A percentile compares a stretch with the other conserved stretches of the same genome.
phyloP scores from a whole-genome alignment of 495 filamentous ascomycete genomes.

The Chaetomium tenue region DNA sequence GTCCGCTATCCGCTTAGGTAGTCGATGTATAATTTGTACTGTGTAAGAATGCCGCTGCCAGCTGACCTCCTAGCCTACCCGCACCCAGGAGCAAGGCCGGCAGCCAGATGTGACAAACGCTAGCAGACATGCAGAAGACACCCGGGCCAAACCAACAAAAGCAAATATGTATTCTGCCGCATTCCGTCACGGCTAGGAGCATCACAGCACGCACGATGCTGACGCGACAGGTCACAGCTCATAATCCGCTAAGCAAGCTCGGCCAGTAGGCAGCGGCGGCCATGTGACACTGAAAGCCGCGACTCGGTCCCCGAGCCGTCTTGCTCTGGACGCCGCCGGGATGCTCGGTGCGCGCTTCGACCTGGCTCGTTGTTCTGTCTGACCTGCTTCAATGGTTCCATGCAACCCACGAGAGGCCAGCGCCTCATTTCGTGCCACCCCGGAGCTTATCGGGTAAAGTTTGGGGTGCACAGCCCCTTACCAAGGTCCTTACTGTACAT shows the following conservation, averaged over 20 bases:
- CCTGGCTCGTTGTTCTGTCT: background rate
- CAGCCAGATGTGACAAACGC: background rate
- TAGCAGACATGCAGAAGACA: background rate
- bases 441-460: conserved; percentile 3
- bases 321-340: background rate
- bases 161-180: background rate
- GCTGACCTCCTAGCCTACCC: background rate
- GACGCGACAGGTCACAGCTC: conserved; percentile 3
- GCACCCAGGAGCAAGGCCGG: background rate
- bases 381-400: conserved; percentile 3
- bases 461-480: background rate
- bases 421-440: background rate
- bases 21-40: no score
- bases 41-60: background rate
- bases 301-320: background rate
- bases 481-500: background rate
- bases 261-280: background rate
- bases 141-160: background rate
- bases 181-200: background rate
- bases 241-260: background rate
- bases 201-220: background rate
- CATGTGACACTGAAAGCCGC: background rate
- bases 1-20: background rate
- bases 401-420: background rate
- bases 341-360: background rate